Evolutionary conservation across 805 yeast species (phyloP).

Genomic region (Hanseniaspora pseudoguilliermondii): DNA sequence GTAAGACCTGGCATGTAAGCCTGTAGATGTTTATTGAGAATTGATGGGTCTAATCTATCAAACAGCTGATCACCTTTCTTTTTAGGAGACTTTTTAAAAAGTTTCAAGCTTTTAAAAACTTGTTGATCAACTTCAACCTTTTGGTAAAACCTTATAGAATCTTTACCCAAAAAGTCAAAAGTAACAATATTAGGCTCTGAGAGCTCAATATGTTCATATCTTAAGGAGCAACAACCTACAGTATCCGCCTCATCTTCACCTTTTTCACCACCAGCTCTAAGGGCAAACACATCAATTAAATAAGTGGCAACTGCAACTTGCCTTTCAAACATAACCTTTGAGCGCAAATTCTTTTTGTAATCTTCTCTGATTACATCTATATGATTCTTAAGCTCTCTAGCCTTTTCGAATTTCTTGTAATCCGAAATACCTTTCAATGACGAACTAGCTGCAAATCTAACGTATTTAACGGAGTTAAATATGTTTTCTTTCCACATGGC

Average conservation of each 20-base stretch:
- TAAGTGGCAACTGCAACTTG: slow-evolving; percentile 92
- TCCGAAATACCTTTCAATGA: slow-evolving; percentile 86
- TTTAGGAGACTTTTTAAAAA: slow-evolving; percentile 82
- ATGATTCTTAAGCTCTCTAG: slow-evolving; percentile 66
- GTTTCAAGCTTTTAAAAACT: slow-evolving; percentile 75
- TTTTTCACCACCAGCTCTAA: slow-evolving; percentile 97
- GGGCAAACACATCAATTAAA: slow-evolving; percentile 79
- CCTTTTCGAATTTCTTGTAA: slow-evolving; percentile 83
- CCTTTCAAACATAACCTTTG: slow-evolving; percentile 67
- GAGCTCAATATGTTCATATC: slow-evolving; percentile 79
- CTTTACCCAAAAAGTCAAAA: slow-evolving; percentile 91
- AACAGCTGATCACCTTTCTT: slow-evolving; percentile 84
- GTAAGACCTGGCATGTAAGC: slow-evolving; percentile 85
- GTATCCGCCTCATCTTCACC: slow-evolving; percentile 97
- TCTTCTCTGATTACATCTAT: slow-evolving; percentile 63
- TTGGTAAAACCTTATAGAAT: slow-evolving; percentile 81
- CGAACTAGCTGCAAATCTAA: slow-evolving; percentile 80
- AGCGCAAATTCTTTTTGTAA: slow-evolving; percentile 56
- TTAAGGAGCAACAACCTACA: slow-evolving; percentile 89
- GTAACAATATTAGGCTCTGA: slow-evolving; percentile 75
- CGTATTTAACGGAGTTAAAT: slow-evolving; percentile 71
- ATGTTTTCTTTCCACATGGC: slow-evolving; percentile 97
- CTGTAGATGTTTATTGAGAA: slow-evolving; percentile 76
- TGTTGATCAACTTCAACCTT: slow-evolving; percentile 87
- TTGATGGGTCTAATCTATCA: slow-evolving; percentile 74